A percentile compares a stretch with the other conserved stretches of the same genome.
Conservation (phyloP, 2,329 filamentous ascomycete genomes). For the Phaeoacremonium minimum region DNA sequence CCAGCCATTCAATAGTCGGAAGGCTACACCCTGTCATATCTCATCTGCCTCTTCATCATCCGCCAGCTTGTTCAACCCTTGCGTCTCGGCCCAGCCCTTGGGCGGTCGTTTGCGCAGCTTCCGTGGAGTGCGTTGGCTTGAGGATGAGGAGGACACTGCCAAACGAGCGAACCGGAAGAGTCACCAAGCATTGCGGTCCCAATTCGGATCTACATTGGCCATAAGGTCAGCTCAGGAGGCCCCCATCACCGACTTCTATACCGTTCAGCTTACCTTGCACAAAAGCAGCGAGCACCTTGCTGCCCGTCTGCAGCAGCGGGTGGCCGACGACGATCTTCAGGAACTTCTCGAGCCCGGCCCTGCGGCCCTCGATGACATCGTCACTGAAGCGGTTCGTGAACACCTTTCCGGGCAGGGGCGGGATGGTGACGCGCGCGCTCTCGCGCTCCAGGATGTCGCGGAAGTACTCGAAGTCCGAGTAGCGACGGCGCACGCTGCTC, state of each 20-base stretch:
- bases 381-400: constrained; percentile 98
- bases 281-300: constrained; percentile 92
- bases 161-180: constrained; percentile 28
- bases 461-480: constrained; percentile 98
- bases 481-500: constrained; percentile 83
- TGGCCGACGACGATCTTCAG: constrained; percentile 97
- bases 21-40: constrained; percentile 5
- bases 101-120: constrained; percentile 39
- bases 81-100: constrained; percentile 19
- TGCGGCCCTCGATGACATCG: constrained; percentile 92
- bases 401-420: constrained; percentile 91
- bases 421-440: constrained; percentile 89
- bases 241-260: constrained; percentile 13
- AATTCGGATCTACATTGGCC: constrained; percentile 68
- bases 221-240: constrained; percentile 1
- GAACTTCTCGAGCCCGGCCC: constrained; percentile 90
- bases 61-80: constrained; percentile 18
- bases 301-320: constrained; percentile 92
- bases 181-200: constrained; percentile 90
- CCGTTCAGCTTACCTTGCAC: constrained; percentile 77
- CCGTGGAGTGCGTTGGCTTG: constrained; percentile 24
- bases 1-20: neutral
- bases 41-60: constrained; percentile 11
- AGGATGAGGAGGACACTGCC: constrained; percentile 10
- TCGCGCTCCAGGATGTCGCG: constrained; percentile 97